Base-by-base conservation (phyloP, 2,329 filamentous ascomycete species). In the Leptographium wingfieldii region DNA sequence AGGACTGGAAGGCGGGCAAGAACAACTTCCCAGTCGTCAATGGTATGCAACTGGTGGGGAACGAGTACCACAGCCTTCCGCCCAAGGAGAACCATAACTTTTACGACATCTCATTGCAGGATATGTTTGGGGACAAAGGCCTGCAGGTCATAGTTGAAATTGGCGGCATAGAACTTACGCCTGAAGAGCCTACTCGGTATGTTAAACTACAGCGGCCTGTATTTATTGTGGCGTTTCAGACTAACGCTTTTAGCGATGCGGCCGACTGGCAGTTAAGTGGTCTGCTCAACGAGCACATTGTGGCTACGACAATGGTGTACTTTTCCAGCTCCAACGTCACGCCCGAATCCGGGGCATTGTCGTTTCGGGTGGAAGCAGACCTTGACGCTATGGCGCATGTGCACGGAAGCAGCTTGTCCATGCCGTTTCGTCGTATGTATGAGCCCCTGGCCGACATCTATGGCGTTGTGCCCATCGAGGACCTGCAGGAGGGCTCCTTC, bases 91-190 rank as follows among this genome's bases (percentile, higher is more conserved):
- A 40, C 14, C 38, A 40, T 40, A 3, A 51, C 2, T 56, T 55
- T 19, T 60, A 29, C 58, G 43, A 25, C 29, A n/a, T 65, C 11
- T 59, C 51, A n/a, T 62, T 70, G n/a, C 49, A 63, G 12, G 57
- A 67, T 9, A 61, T 59, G 31, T 70, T 69, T 61, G 63, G 67
- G 10, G 65, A 73, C 1, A 67, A 69, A 6, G 77, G 78, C 3
- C 66, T 86, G 3, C 84, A 87, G 64, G 69, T 87, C 46, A 82
- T 87, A 55, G 76, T 86, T 25, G 84, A 86, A 65, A 72, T 87
- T 62, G 76, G 80, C 0, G 77, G 74, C 33, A 78, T 85, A 56
- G 74, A 83, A 49, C 72, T 86, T 0, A 80, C 76, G 0, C 81
- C 81, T 0, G 77, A 80, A 7, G 77, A 80, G 38, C 78, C 80